A percentile compares a stretch with the other conserved stretches of the same genome.
These are phyloP conservation scores for Picochlorum sp. DNA, from an alignment of 139 green algal species.

Conservation along the genomic window DNA sequence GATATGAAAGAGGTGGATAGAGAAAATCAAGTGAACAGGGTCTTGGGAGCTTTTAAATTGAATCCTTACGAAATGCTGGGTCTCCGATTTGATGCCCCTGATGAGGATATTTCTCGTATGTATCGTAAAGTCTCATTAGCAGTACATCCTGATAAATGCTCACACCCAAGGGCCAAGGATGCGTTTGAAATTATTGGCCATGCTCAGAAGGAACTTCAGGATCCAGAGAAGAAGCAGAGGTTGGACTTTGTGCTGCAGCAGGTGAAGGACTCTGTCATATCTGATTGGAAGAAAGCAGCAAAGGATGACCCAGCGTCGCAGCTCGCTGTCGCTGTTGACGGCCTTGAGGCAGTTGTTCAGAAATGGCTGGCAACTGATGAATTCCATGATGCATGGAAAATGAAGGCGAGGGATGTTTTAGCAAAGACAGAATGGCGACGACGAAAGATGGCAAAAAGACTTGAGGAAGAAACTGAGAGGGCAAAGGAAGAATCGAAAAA, in stretches of 20 bases:
- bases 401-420: conserved; percentile 72
- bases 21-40: conserved; percentile 87
- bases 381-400: conserved; percentile 77
- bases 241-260: conserved; percentile 51
- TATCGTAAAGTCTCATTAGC: conserved; percentile 79
- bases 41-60: conserved; percentile 90
- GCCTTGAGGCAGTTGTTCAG: conserved; percentile 56
- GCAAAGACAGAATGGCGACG: conserved; percentile 65
- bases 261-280: conserved; percentile 63
- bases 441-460: conserved; percentile 64
- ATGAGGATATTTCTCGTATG: conserved; percentile 71
- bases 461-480: conserved; percentile 55
- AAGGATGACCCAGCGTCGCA: conserved; percentile 75
- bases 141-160: conserved; percentile 74
- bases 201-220: conserved; percentile 60
- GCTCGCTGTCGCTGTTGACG: conserved; percentile 58
- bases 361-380: conserved; percentile 65
- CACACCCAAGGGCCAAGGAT: conserved; percentile 48
- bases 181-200: conserved; percentile 80
- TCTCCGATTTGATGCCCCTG: conserved; percentile 65
- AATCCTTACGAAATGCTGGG: conserved; percentile 93
- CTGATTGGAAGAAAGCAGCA: conserved; percentile 68
- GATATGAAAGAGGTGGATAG: conserved; percentile 83
- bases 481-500: conserved; percentile 34
- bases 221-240: conserved; percentile 58